Evolutionary conservation across 345 rosid species (phyloP), one percentile per base, ranked within the genome.

Genomic region (Salix purpurea): DNA sequence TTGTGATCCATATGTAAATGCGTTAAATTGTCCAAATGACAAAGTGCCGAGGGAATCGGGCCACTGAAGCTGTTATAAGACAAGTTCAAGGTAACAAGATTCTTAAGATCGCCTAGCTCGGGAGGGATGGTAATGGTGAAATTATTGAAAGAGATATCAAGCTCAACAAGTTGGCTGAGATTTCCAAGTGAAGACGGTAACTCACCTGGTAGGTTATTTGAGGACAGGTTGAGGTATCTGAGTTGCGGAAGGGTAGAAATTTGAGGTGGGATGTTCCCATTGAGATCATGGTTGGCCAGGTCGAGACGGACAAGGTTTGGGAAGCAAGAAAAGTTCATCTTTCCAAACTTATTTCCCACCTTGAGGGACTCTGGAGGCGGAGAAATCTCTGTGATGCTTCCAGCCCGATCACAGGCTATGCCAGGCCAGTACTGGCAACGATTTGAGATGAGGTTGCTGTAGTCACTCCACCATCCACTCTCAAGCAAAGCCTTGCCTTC

Each of bases 351-450:
- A n/a, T 1, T 6, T 24, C 5, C 2, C 5, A 65, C 11, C n/a
- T 18, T 6, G 9, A 18, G 12, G 1, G 0, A 2, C 18, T 4
- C 0, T 4, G 16, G 7, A 70, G 5, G 40, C 16, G 21, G 7
- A 11, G 21, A 0, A 2, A 82, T 71, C 52, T n/a, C 0, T 0
- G 19, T 68, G 44, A 82, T 34, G 58, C 73, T 71, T 67, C 85
- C 76, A 71, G 9, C 72, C 0, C 2, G 0, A 42, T 67, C 24
- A 62, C 79, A 82, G 7, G 5, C 1, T 5, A 78, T 23, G 0
- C 82, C 67, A 4, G 32, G 48, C 85, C 82, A 82, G 2, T 34
- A 0, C 37, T 11, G 7, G 67, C 85, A 82, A 75, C 18, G 81
- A 12, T 26, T 1, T 0, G 66, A 19, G 0, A n/a, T 4, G 72